Conservation (phyloP, 768 basidiomycete species). For the Hebeloma cylindrosporum region DNA sequence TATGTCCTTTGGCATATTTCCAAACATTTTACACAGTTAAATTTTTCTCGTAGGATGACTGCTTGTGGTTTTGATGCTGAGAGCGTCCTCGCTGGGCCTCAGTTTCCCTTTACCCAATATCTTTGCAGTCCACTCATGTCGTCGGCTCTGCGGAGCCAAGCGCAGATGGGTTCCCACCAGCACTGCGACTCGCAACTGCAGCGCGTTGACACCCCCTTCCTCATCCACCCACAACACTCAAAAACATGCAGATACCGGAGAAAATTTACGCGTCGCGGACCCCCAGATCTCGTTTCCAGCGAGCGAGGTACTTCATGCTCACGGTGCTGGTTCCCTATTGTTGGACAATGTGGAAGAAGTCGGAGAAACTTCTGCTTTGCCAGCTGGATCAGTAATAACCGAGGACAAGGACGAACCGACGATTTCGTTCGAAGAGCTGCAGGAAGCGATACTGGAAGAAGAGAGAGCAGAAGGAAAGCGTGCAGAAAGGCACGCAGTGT, state of each 20-base stretch:
- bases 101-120: constrained; percentile 41
- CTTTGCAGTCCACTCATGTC: constrained; percentile 34
- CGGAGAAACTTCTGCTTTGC: not conserved
- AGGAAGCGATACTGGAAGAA: not conserved
- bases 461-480: not conserved
- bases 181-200: not conserved
- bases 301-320: too few relatives aligned
- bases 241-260: not conserved
- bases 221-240: constrained; percentile 2
- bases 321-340: too few relatives aligned
- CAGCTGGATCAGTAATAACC: not conserved
- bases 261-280: not conserved
- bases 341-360: not conserved
- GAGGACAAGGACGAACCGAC: not conserved
- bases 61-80: constrained; percentile 75
- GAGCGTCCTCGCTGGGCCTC: constrained; percentile 79
- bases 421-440: too few relatives aligned
- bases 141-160: constrained; percentile 28
- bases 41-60: constrained; percentile 59
- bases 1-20: not conserved
- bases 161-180: constrained; percentile 11
- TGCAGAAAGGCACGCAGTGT: constrained; percentile 1
- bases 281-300: too few relatives aligned
- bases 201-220: not conserved
- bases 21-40: constrained; percentile 2